Evolutionary conservation across 2,329 filamentous ascomycete genomes (phyloP).

Genomic region (Cytospora piceae): DNA sequence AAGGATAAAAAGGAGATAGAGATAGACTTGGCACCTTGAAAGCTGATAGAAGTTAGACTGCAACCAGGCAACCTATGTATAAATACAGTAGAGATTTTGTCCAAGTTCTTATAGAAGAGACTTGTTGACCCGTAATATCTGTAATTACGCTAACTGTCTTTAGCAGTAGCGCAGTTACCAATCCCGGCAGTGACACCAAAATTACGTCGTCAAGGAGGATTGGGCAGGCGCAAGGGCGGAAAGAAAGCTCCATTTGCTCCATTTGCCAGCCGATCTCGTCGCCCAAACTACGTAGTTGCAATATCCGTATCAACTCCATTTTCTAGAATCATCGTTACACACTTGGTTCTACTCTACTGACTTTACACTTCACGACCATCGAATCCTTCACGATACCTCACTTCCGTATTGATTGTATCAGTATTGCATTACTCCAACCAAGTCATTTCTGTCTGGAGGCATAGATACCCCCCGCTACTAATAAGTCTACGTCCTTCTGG

Average conservation of each 20-base stretch:
- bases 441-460: not conserved
- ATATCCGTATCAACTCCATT: not conserved
- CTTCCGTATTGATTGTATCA: not conserved
- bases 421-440: not conserved
- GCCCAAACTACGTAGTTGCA: not conserved
- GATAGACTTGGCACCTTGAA: not conserved
- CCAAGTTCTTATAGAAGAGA: not conserved
- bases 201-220: not conserved
- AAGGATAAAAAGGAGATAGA: not conserved
- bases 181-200: not conserved
- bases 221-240: not conserved
- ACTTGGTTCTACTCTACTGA: not conserved
- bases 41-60: too few relatives aligned
- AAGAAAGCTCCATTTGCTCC: not conserved
- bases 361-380: not conserved
- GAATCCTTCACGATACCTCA: not conserved
- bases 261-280: not conserved
- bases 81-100: not conserved
- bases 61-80: too few relatives aligned
- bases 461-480: not conserved
- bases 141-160: not conserved
- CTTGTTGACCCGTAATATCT: not conserved
- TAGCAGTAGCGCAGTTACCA: not conserved
- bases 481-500: not conserved
- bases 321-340: not conserved